phyloP scores from a whole-genome alignment of 306 rosid species.

The Psophocarpus tetragonolobus region DNA sequence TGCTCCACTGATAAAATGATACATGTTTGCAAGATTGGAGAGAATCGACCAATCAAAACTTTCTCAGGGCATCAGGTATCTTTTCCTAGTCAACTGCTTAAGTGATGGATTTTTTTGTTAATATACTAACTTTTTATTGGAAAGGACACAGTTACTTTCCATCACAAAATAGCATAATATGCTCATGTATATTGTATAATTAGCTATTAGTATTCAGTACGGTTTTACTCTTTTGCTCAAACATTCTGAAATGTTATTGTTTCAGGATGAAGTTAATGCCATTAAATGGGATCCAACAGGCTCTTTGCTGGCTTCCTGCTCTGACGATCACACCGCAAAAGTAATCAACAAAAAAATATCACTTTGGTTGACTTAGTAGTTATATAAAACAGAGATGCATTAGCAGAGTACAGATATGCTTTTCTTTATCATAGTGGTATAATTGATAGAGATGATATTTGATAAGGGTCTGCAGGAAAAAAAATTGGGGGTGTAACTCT shows the following conservation, averaged over 20 bases:
- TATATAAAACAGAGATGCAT: neutral
- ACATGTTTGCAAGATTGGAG: slow-evolving; percentile 71
- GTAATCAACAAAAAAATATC: slow-evolving; percentile 35
- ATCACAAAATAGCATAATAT: neutral
- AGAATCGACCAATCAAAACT: slow-evolving; percentile 59
- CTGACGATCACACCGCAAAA: slow-evolving; percentile 67
- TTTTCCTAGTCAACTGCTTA: neutral
- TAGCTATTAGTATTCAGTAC: neutral
- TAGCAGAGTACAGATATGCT: neutral
- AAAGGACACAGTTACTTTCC: neutral
- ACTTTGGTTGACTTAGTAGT: neutral
- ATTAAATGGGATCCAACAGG: slow-evolving; percentile 79
- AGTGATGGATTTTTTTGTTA: neutral
- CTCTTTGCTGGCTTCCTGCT: slow-evolving; percentile 67
- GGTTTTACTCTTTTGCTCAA: slow-evolving; percentile 13
- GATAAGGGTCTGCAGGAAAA: neutral
- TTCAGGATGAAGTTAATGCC: slow-evolving; percentile 77
- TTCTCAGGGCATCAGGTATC: slow-evolving; percentile 69
- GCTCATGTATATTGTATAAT: neutral
- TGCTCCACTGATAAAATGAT: slow-evolving; percentile 67
- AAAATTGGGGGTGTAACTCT: neutral
- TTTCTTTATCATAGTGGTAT: neutral
- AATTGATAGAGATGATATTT: neutral
- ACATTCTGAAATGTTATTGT: slow-evolving; percentile 11
- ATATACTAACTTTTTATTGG: neutral